Evolutionary conservation across 306 rosid species (phyloP), one percentile per base, ranked within the genome.

Genomic region (Lathyrus aphaca): DNA sequence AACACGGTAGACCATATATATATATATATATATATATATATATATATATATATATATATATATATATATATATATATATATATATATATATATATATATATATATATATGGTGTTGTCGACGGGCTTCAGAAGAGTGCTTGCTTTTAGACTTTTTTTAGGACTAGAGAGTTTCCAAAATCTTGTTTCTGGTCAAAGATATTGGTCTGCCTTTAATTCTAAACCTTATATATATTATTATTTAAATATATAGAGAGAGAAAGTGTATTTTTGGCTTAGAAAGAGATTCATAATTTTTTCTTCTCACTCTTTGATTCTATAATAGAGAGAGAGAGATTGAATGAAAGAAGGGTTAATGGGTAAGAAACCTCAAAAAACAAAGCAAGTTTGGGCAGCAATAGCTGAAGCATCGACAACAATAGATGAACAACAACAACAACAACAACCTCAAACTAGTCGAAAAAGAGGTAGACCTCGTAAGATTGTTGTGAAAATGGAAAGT

Each of bases 381-480:
- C 86, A 88, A 59, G 72, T 90, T 72, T 84, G 89, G 16, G 91
- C 77, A 45, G 98, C 95, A 51, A 86, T 88, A 68, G 91, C 91
- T 8, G 93, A 92, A 86, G 88, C 96, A 70, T 82, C 93, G 71
- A 61, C 90, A 23, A 55, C 80, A 17, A 82, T 81, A 71, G 86
- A 67, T 46, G 90, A 74, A 3, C 4, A 25, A 25, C 29, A 25
- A 49, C 25, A 48, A 50, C 54, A 64, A 58, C 35, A 66, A 19
- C 85, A 74, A 48, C 68, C 84, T 68, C 87, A 75, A 75, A 80
- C 74, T 35, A 91, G 88, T 5, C 64, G 98, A 68, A 92, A 89
- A 80, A 86, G 98, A 76, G 98, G 96, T 5, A 83, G 96, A 19
- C 98, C 98, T 48, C 89, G 98, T 37, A 92, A 92, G 84, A 69